phyloP scores from a whole-genome alignment of 2,329 filamentous ascomycete genomes.

The Proliferodiscus dingleyae region DNA sequence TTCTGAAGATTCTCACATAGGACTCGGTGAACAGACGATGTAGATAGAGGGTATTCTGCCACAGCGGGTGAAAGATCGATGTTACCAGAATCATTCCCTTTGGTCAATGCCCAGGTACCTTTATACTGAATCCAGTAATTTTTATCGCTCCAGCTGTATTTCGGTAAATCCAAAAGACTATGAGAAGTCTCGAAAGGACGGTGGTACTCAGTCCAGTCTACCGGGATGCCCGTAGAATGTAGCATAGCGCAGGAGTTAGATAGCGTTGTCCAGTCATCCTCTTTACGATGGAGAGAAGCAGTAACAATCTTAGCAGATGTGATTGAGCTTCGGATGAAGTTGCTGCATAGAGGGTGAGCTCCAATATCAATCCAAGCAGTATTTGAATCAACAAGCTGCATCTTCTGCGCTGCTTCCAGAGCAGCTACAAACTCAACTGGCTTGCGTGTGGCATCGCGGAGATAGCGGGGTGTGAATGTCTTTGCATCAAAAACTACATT shows the following conservation, averaged over 20 bases:
- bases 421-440: constrained; percentile 63
- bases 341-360: constrained; percentile 62
- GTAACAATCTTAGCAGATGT: constrained; percentile 36
- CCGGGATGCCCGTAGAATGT: constrained; percentile 58
- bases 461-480: constrained; percentile 54
- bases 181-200: constrained; percentile 48
- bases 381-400: constrained; percentile 51
- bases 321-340: constrained; percentile 58
- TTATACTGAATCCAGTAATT: constrained; percentile 44
- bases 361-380: constrained; percentile 69
- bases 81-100: constrained; percentile 50
- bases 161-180: constrained; percentile 50
- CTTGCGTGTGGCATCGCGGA: constrained; percentile 61
- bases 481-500: constrained; percentile 53
- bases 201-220: constrained; percentile 57
- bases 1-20: constrained; percentile 41
- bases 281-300: constrained; percentile 49
- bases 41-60: constrained; percentile 20
- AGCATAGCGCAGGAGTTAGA: constrained; percentile 55
- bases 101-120: constrained; percentile 58
- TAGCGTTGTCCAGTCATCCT: constrained; percentile 54
- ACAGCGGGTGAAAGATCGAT: constrained; percentile 25
- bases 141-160: constrained; percentile 59
- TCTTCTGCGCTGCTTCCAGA: constrained; percentile 52
- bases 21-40: constrained; percentile 48